Conservation (phyloP, 352 stramenopile genomes). For the Peronospora destructor region DNA sequence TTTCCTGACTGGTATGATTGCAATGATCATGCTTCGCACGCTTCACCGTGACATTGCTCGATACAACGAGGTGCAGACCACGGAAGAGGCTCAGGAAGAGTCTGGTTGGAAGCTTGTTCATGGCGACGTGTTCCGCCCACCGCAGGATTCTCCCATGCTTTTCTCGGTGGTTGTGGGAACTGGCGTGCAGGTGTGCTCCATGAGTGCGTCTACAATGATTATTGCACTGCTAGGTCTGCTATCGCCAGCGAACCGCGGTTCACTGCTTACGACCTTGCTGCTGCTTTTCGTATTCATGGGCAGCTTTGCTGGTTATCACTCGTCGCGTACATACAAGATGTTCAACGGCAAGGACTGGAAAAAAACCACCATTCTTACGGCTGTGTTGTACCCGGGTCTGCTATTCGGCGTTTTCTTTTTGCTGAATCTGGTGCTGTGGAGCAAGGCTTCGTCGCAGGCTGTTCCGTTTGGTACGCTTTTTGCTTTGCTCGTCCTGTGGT, state of each 20-base stretch:
- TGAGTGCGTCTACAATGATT: conserved; percentile 92
- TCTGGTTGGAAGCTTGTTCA: conserved; percentile 96
- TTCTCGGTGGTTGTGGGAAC: conserved; percentile 94
- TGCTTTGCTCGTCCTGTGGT: conserved; percentile 95
- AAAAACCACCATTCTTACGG: conserved; percentile 93
- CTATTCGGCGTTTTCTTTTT: conserved; percentile 94
- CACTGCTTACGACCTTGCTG: conserved; percentile 93
- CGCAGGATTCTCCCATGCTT: conserved; percentile 88
- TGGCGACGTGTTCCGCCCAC: conserved; percentile 97
- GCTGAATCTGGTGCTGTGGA: conserved; percentile 94
- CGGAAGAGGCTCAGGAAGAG: conserved; percentile 93
- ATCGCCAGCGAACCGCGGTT: conserved; percentile 94
- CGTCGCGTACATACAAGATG: conserved; percentile 97
- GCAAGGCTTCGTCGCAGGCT: conserved; percentile 76
- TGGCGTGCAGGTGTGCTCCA: conserved; percentile 93
- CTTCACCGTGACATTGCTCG: conserved; percentile 96
- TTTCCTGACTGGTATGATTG: conserved; percentile 98
- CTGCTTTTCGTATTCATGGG: conserved; percentile 98
- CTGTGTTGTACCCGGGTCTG: conserved; percentile 90
- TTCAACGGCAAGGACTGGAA: conserved; percentile 97
- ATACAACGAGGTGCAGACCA: conserved; percentile 94
- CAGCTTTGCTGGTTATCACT: conserved; percentile 94
- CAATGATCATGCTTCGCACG: conserved; percentile 99
- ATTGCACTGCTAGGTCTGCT: conserved; percentile 93
- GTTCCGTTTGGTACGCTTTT: conserved; percentile 97